phyloP scores from a whole-genome alignment of 129 eudicot genomes.

The sunflower (Helianthus annuus) region HanXRQr2.0-SUNRISE NC_035440.2:37571707-37572206 shows the following conservation, averaged over 20 bases:
- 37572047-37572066: conserved; percentile 35
- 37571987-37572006: conserved; percentile 36
- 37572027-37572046: conserved; percentile 44
- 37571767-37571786: background rate
- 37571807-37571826: background rate
- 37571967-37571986: conserved; percentile 33
- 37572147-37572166: background rate
- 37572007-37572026: conserved; percentile 44
- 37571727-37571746: too few relatives aligned
- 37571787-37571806: background rate
- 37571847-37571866: background rate
- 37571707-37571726: background rate
- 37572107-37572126: conserved; percentile 5
- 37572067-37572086: conserved; percentile 9
- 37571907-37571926: conserved; percentile 25
- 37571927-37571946: conserved; percentile 47
- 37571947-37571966: conserved; percentile 25
- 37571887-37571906: conserved; percentile 6
- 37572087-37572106: background rate
- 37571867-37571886: conserved; percentile 1
- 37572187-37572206: too few relatives aligned
- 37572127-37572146: background rate
- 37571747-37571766: background rate
- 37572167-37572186: too few relatives aligned
- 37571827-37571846: background rate